Conservation (phyloP, 768 basidiomycete genomes). For the Cystobasidium tubakii region DNA sequence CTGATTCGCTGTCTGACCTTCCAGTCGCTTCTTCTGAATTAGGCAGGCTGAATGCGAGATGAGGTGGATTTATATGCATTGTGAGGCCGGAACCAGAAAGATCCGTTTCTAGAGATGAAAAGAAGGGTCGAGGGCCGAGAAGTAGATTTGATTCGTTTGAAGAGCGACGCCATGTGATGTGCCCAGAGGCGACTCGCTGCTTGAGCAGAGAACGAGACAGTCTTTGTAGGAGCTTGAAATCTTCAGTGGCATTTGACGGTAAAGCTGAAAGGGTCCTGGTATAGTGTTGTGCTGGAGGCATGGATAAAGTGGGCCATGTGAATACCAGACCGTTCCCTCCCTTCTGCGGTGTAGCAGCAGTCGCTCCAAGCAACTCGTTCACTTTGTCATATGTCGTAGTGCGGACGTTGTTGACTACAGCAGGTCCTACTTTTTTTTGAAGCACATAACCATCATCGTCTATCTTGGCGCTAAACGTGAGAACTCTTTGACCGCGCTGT, state of each 20-base stretch:
- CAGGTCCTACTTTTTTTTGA: constrained; percentile 66
- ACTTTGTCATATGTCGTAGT: constrained; percentile 64
- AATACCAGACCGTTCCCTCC: neutral
- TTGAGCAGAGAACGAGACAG: neutral
- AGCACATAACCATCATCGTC: constrained; percentile 60
- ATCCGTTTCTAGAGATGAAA: constrained; percentile 4
- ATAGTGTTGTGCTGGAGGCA: neutral
- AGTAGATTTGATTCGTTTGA: neutral
- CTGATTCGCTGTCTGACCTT: neutral
- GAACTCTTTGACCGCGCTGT: constrained; percentile 56
- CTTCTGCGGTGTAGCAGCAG: neutral
- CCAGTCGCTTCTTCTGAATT: constrained; percentile 42
- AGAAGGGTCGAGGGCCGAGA: neutral
- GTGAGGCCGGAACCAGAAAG: neutral
- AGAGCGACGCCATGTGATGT: neutral
- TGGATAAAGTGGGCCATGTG: neutral
- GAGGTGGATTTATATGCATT: neutral
- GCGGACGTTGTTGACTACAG: constrained; percentile 65
- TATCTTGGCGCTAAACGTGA: constrained; percentile 76
- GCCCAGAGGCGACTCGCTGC: constrained; percentile 20
- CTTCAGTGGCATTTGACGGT: neutral
- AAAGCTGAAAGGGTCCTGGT: neutral
- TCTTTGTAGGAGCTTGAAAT: neutral
- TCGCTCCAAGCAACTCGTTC: constrained; percentile 50
- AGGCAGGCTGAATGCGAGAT: constrained; percentile 39